These are phyloP conservation scores for Fomitiporia mediterranea DNA, from an alignment of 1,284 basidiomycete species.

Conservation along the genomic window DNA sequence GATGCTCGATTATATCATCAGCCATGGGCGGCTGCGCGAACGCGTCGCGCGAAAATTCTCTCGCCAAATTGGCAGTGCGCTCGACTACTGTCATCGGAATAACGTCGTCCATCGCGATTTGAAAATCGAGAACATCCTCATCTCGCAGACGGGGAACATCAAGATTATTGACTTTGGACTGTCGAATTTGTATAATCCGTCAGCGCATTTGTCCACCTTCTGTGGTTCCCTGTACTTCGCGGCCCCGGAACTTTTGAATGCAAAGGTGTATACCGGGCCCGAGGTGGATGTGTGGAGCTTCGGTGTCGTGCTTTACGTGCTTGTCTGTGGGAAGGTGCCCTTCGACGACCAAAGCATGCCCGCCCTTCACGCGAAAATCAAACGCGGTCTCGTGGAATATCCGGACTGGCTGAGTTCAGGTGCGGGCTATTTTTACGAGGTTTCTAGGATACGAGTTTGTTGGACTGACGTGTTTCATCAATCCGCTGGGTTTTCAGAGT, in stretches of 20 bases:
- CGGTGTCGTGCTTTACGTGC: constrained; percentile 94
- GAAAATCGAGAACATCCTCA: constrained; percentile 99
- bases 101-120: constrained; percentile 97
- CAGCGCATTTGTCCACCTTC: constrained; percentile 84
- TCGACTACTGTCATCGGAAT: constrained; percentile 97
- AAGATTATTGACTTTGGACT: constrained; percentile 99
- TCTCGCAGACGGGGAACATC: constrained; percentile 97
- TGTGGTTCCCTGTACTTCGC: constrained; percentile 98
- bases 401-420: constrained; percentile 94
- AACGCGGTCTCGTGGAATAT: constrained; percentile 94
- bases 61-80: constrained; percentile 90
- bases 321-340: constrained; percentile 97
- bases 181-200: constrained; percentile 93
- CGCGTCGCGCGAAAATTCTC: constrained; percentile 96
- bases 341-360: constrained; percentile 99
- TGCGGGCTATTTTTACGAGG: constrained; percentile 34
- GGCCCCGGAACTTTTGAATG: constrained; percentile 94
- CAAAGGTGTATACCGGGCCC: constrained; percentile 93
- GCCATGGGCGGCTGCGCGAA: constrained; percentile 93
- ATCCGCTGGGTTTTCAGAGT: constrained; percentile 53
- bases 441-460: too few relatives aligned
- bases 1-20: constrained; percentile 99
- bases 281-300: constrained; percentile 99
- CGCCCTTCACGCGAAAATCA: constrained; percentile 98
- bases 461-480: not conserved